Evolutionary conservation across 192 early-diverging fungal species (phyloP).

Genomic region (Tieghemiomyces parasiticus): DNA sequence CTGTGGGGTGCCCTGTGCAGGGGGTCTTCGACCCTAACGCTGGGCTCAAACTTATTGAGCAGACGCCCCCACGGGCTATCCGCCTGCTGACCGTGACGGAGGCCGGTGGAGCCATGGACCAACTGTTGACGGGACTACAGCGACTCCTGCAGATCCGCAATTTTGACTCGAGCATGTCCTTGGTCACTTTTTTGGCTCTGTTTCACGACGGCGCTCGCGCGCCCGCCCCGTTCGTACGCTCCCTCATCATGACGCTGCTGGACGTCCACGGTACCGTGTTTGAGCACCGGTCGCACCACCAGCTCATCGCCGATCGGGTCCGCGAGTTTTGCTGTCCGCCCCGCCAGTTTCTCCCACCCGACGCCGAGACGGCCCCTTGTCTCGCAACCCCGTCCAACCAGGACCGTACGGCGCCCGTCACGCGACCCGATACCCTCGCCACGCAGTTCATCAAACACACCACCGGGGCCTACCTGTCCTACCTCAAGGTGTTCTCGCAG

Average conservation of each 20-base stretch:
- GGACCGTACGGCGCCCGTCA: neutral
- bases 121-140: too few relatives aligned
- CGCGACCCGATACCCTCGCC: neutral
- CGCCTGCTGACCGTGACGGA: neutral
- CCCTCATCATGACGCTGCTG: neutral
- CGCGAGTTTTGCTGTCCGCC: constrained; percentile 5
- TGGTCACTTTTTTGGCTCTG: neutral
- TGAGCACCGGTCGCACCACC: neutral
- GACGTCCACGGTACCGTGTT: neutral
- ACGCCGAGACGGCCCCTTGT: neutral
- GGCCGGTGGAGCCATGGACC: neutral
- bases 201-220: neutral
- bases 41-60: neutral
- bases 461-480: neutral
- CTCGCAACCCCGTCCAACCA: neutral
- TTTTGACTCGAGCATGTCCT: neutral
- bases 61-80: neutral
- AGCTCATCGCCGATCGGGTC: neutral
- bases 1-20: too few relatives aligned
- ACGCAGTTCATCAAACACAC: neutral
- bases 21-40: too few relatives aligned
- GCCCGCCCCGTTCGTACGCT: neutral
- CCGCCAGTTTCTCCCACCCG: neutral
- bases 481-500: neutral
- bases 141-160: too few relatives aligned